Conservation (phyloP, 805 yeast species). For the Yueomyces sinensis region DNA sequence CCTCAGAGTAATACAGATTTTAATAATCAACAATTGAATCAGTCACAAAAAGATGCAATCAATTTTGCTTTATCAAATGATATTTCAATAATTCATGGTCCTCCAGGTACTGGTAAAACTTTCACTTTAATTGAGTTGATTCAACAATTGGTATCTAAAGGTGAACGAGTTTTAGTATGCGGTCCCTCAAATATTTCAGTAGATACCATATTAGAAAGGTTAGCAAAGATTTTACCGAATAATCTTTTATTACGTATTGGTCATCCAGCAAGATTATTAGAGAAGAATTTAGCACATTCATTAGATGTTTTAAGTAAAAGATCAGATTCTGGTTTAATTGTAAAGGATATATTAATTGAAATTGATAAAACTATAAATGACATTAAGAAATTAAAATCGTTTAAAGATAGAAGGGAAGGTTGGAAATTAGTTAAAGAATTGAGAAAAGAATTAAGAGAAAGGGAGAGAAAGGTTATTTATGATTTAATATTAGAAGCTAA, state of each 20-base stretch:
- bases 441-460: slow-evolving; percentile 49
- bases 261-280: slow-evolving; percentile 79
- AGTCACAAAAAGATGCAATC: slow-evolving; percentile 65
- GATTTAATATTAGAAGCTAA: slow-evolving; percentile 47
- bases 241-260: slow-evolving; percentile 67
- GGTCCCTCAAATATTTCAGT: slow-evolving; percentile 92
- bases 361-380: slow-evolving; percentile 47
- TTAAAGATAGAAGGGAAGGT: slow-evolving; percentile 48
- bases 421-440: slow-evolving; percentile 59
- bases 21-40: slow-evolving; percentile 28
- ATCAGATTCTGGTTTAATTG: slow-evolving; percentile 44
- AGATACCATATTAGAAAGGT: slow-evolving; percentile 77
- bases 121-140: slow-evolving; percentile 73
- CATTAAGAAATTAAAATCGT: slow-evolving; percentile 47
- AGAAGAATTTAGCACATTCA: slow-evolving; percentile 52
- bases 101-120: slow-evolving; percentile 77
- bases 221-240: slow-evolving; percentile 32
- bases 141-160: slow-evolving; percentile 46
- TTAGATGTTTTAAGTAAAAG: slow-evolving; percentile 56
- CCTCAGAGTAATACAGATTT: slow-evolving; percentile 4
- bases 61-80: slow-evolving; percentile 49
- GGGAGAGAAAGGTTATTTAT: slow-evolving; percentile 52
- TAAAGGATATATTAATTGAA: slow-evolving; percentile 57
- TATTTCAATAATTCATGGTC: slow-evolving; percentile 54
- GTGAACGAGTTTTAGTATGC: slow-evolving; percentile 63